Evolutionary conservation across 202 grass and related monocot genomes (phyloP).

Genomic region (Schoenoplectus triqueter): DNA sequence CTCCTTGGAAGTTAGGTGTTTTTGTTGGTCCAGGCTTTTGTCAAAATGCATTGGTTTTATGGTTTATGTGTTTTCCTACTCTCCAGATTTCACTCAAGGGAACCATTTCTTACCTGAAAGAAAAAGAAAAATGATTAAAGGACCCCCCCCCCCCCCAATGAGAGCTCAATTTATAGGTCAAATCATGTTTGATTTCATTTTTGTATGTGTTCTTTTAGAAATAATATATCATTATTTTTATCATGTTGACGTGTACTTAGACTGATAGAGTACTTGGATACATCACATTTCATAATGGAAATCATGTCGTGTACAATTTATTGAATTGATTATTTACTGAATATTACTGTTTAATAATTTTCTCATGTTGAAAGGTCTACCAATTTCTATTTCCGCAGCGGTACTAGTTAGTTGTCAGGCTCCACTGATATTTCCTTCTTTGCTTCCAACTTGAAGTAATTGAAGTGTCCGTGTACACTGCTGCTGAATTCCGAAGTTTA

Average conservation of each 20-base stretch:
- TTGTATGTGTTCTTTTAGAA: slow-evolving; percentile 23
- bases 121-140: neutral
- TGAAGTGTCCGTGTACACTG: too few relatives aligned
- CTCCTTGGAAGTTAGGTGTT: neutral
- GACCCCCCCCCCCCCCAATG: neutral
- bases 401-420: neutral
- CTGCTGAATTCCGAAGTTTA: too few relatives aligned
- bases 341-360: neutral
- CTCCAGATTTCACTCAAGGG: neutral
- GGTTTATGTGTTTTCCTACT: slow-evolving; percentile 22
- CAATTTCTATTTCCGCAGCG: neutral
- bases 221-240: slow-evolving; percentile 27
- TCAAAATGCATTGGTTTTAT: slow-evolving; percentile 12
- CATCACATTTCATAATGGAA: neutral
- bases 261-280: neutral
- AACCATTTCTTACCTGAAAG: neutral
- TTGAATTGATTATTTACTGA: neutral
- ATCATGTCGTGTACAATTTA: neutral
- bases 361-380: neutral
- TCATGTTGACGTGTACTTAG: slow-evolving; percentile 20
- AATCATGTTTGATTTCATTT: neutral
- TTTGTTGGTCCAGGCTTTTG: neutral
- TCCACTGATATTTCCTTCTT: too few relatives aligned
- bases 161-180: neutral
- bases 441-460: too few relatives aligned